These are phyloP conservation scores for Passiflora organensis DNA, from an alignment of 345 rosid genomes.

Conservation along the genomic window DNA sequence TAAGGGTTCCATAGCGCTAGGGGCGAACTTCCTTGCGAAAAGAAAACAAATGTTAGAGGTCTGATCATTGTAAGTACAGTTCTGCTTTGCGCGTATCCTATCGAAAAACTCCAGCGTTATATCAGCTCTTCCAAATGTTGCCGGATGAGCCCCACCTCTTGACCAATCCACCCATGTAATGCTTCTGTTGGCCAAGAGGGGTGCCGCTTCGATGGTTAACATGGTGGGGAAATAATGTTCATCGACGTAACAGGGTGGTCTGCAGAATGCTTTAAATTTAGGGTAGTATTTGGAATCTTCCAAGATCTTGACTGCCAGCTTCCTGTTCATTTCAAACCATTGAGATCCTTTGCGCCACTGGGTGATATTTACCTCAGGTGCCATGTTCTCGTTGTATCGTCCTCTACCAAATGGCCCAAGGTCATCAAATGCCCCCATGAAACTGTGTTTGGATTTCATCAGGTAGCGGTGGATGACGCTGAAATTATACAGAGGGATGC, in stretches of 20 bases:
- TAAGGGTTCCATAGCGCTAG: constrained; percentile 67
- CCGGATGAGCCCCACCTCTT: constrained; percentile 90
- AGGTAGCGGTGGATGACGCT: constrained; percentile 59
- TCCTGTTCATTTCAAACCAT: too few species aligned
- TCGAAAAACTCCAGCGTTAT: constrained; percentile 60
- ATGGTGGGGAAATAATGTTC: constrained; percentile 96
- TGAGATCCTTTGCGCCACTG: constrained; percentile 93
- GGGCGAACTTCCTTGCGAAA: constrained; percentile 81
- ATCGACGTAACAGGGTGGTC: constrained; percentile 86
- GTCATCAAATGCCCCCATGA: constrained; percentile 84
- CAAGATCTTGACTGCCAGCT: constrained; percentile 60
- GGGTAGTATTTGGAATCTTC: constrained; percentile 60
- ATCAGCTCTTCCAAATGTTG: constrained; percentile 72
- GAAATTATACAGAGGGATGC: constrained; percentile 87
- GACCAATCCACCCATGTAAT: constrained; percentile 98
- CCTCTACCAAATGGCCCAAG: constrained; percentile 87
- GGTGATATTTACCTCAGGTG: constrained; percentile 65
- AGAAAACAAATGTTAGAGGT: constrained; percentile 48
- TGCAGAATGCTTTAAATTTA: constrained; percentile 65
- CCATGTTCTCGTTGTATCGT: constrained; percentile 67
- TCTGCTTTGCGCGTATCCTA: constrained; percentile 30
- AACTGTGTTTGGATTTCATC: constrained; percentile 57
- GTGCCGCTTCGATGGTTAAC: constrained; percentile 69
- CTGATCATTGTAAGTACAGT: constrained; percentile 57
- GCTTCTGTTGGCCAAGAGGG: constrained; percentile 70